Base-by-base conservation (phyloP, 1,284 basidiomycete species). In the Megacollybia platyphylla region DNA sequence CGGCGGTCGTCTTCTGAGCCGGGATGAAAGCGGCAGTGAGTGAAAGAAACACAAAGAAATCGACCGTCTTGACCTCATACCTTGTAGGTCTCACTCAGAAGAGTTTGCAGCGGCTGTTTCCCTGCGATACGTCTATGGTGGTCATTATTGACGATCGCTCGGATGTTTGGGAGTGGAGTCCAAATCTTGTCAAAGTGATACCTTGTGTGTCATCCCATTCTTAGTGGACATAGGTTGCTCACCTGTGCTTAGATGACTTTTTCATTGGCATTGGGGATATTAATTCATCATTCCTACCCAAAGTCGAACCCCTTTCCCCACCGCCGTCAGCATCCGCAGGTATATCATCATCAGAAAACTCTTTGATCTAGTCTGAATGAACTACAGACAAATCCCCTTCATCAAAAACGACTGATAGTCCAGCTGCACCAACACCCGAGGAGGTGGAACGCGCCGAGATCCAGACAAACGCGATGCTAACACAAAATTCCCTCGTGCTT, bases 191-290 rank as follows among this genome's bases (percentile, higher is more conserved):
- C 57, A 96, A 97, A 65, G 94, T 97, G 45, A 77, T 94, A 26
- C 94, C 94, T 40, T 98, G 91, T 92, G 51, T 54, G 88, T 20
- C 7, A 18, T 42, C 9, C 29, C 28, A 29, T 37, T 29, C 39
- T 10, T 13, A 13, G 26, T 49, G 40, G 44, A 10, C 43, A 15
- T 48, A 7, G 47, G 32, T 34, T 35, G 44, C 29, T 40, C 29
- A 30, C 34, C 46, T 20, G 44, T 39, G 36, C 47, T 24, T 54
- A 94, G 90, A 92, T 56, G 92, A 97, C 55, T 98, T 98, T 63
- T 98, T 97, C 56, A 74, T 97, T 46, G 93, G 94, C n/a, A 97
- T 96, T 50, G 94, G 94, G 40, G 94, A 98, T 61, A 97, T 98
- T 60, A 98, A 98, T 59, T 88, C 89, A 3, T 74, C 87, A 0